Base-by-base conservation (phyloP, 179 eudicot species). In the Heliamphora pulchella region DNA sequence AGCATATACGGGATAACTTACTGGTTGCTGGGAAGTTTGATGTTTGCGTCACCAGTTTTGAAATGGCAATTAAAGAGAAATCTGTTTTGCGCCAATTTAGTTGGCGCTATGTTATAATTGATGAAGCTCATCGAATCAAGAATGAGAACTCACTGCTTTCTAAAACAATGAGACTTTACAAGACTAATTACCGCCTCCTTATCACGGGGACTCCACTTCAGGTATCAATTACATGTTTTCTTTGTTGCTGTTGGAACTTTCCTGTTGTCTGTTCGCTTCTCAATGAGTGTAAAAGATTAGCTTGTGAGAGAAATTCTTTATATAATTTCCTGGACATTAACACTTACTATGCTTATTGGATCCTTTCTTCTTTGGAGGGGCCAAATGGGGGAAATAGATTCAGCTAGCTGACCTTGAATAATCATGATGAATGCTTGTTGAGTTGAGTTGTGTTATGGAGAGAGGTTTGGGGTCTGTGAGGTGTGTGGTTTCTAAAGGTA, bases 41-140 rank as follows among this genome's bases (percentile, higher is more conserved):
- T 86, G 98, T 96, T 5, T 94, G 98, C 85, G 99, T 96, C 59
- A 96, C 99, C 44, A 96, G 99, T 84, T 96, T 96, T 85, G 99
- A 96, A 85, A 94, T 96, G 99, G 99, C 96, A 0, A 96, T 96
- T 43, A 96, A 94, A 82, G 99, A 96, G 87, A 96, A 96, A 81
- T 13, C 92, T 65, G 61, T 87, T 44, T 83, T 96, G 77, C 97
- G 98, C 58, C 98, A 93, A 64, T 96, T 96, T 84, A 96, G 96
- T 78, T 96, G 99, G 99, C 91, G 99, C 41, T 96, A 96, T 84
- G 94, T 96, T 47, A 94, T 96, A 57, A 96, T 96, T 83, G 99
- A 96, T 84, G 99, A 96, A 90, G 99, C 99, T 82, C 99, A 96
- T 85, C 85, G 99, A 81, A 96, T 96, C 63, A 96, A 96, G 88